Evolutionary conservation across 768 basidiomycete genomes (phyloP).

Genomic region (Mycena venus): DNA sequence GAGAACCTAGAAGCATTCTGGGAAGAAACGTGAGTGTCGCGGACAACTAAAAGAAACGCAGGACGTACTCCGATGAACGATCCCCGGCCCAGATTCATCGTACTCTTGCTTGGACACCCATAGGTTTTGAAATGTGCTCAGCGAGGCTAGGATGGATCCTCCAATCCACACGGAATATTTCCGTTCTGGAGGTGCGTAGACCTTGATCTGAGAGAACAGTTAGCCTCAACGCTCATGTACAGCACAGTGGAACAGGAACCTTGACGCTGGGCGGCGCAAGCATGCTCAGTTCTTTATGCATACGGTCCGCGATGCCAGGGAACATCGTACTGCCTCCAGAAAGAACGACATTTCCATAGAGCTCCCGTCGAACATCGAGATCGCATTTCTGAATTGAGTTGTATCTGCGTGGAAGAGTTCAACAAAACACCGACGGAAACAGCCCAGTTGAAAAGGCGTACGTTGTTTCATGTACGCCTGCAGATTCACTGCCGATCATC

Average conservation of each 20-base stretch:
- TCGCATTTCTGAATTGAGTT: constrained; percentile 14
- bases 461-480: constrained; percentile 6
- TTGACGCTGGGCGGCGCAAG: constrained; percentile 76
- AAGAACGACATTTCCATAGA: background rate
- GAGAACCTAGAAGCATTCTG: background rate
- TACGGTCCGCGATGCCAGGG: constrained; percentile 56
- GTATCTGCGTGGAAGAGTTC: background rate
- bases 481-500: constrained; percentile 72
- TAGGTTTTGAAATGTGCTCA: constrained; percentile 1
- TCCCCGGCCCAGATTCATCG: constrained; percentile 3
- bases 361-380: background rate
- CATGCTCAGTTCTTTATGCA: constrained; percentile 78
- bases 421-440: background rate
- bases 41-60: background rate
- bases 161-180: constrained; percentile 63
- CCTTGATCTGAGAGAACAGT: constrained; percentile 35
- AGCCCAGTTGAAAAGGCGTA: constrained; percentile 36
- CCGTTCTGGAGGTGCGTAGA: constrained; percentile 75
- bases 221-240: background rate
- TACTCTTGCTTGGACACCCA: constrained; percentile 13
- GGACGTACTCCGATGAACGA: constrained; percentile 4
- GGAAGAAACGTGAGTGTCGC: background rate
- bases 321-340: constrained; percentile 18
- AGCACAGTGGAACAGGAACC: constrained; percentile 36
- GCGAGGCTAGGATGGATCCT: constrained; percentile 5